Evolutionary conservation across 352 stramenopile genomes (phyloP), one percentile per base, ranked within the genome.

Genomic region (Pythium folliculosum): DNA sequence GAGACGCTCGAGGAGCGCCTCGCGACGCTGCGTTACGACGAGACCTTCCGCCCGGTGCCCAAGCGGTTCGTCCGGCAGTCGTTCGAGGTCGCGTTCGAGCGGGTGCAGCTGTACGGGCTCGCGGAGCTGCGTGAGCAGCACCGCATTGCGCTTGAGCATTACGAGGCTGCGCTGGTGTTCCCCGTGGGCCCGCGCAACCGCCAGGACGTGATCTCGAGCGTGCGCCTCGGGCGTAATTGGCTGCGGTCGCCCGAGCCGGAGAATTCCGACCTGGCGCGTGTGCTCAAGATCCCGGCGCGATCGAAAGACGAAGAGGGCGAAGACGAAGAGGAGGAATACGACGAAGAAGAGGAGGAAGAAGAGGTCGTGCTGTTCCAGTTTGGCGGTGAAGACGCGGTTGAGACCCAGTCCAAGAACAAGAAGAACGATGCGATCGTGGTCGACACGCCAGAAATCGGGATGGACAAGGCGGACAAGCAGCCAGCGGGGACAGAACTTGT

Each of bases 131-230:
- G 76, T 9, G 63, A 73, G 48, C 84, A 92, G 61, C 81, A 84
- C 58, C 67, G 76, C 17, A 60, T 81, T 27, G 84, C 84, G 8
- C 65, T 92, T 55, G 80, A 88, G 56, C 71, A 86, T 52, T 89
- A 84, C 57, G 68, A 88, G 63, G 86, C 84, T 22, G 69, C 73
- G 30, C 70, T 90, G 13, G 75, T 81, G 38, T 76, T 80, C 43
- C 67, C 69, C 13, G 51, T 72, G 0, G 63, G 51, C 8, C 30
- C 69, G 16, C 57, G 63, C 17, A 65, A 53, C 19, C 52, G 35
- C 8, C 69, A 69, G 16, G 69, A 71, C 45, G 45, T 27, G 25
- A 49, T 65, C 32, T 55, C 57, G 27, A 50, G 22, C 7, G 54
- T 75, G n/a, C 44, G 56, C 16, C 21, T 61, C n/a, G 69, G 69